These are phyloP conservation scores for Pholiota conissans DNA, from an alignment of 768 basidiomycete genomes.

Conservation along the genomic window DNA sequence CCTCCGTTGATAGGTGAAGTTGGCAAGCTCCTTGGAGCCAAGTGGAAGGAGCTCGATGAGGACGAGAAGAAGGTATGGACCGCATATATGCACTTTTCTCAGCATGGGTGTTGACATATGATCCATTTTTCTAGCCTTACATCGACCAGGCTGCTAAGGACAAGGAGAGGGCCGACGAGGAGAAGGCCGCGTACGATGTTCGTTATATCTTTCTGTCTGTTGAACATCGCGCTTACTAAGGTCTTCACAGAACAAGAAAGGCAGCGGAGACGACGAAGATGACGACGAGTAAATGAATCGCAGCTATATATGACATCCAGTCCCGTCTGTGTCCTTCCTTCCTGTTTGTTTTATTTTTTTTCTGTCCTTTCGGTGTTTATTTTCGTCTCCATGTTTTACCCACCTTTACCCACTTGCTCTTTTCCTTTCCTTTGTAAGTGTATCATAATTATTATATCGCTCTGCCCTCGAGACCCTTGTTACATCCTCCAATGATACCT, in stretches of 20 bases:
- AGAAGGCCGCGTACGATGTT: slow-evolving; percentile 60
- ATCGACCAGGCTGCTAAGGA: slow-evolving; percentile 83
- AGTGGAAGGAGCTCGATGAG: slow-evolving; percentile 95
- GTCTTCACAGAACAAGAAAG: slow-evolving; percentile 23
- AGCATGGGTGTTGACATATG: slow-evolving; percentile 8
- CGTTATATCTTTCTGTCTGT: slow-evolving; percentile 9
- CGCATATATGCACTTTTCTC: slow-evolving; percentile 7
- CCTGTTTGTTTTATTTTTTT: slow-evolving; percentile 6
- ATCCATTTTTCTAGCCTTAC: slow-evolving; percentile 64
- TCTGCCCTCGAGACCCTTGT: not conserved
- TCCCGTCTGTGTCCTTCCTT: slow-evolving; percentile 2
- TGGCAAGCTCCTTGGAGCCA: slow-evolving; percentile 91
- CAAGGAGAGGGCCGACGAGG: slow-evolving; percentile 84
- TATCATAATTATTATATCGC: slow-evolving; percentile 20
- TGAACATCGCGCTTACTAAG: not conserved
- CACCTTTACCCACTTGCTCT: slow-evolving; percentile 2
- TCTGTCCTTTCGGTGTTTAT: not conserved
- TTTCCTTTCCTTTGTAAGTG: slow-evolving; percentile 17
- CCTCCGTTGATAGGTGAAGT: slow-evolving; percentile 66
- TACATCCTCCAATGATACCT: not conserved
- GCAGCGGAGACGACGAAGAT: slow-evolving; percentile 33
- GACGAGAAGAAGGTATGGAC: slow-evolving; percentile 84
- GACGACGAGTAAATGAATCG: slow-evolving; percentile 30
- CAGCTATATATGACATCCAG: not conserved
- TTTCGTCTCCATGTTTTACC: slow-evolving; percentile 2